Evolutionary conservation across 805 yeast genomes (phyloP).

Genomic region (Pichia gijzeniarum): DNA sequence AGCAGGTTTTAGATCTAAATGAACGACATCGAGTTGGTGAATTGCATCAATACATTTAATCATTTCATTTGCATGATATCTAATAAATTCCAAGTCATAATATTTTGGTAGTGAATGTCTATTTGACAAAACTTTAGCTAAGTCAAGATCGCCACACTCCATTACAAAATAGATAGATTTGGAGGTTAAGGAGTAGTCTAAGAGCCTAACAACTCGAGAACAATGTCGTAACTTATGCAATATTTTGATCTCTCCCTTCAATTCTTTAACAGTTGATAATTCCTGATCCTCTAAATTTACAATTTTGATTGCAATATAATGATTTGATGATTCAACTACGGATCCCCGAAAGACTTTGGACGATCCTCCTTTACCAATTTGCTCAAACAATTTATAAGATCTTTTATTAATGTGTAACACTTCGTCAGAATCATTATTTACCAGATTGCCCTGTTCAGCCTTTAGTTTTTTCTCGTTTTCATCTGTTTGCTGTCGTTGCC

Average conservation of each 20-base stretch:
- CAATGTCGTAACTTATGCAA: conserved; percentile 52
- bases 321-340: conserved; percentile 38
- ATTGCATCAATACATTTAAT: conserved; percentile 79
- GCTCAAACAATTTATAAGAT: conserved; percentile 66
- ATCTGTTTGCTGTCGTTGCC: conserved; percentile 8
- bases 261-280: conserved; percentile 62
- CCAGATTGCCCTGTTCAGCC: neutral
- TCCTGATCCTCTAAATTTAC: conserved; percentile 54
- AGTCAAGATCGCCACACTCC: conserved; percentile 93
- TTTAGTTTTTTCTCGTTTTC: neutral
- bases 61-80: conserved; percentile 73
- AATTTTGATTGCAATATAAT: conserved; percentile 65
- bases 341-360: conserved; percentile 72
- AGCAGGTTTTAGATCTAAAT: conserved; percentile 47
- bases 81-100: conserved; percentile 69
- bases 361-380: conserved; percentile 87
- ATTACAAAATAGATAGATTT: conserved; percentile 67
- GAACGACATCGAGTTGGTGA: conserved; percentile 78
- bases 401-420: conserved; percentile 44
- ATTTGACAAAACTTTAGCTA: conserved; percentile 70
- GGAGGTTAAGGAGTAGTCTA: conserved; percentile 65
- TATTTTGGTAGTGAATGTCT: conserved; percentile 25
- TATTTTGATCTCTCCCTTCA: conserved; percentile 85
- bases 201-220: conserved; percentile 69
- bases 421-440: conserved; percentile 2